phyloP scores from a whole-genome alignment of 2,329 filamentous ascomycete species.

The Microdochium bolleyi region DNA sequence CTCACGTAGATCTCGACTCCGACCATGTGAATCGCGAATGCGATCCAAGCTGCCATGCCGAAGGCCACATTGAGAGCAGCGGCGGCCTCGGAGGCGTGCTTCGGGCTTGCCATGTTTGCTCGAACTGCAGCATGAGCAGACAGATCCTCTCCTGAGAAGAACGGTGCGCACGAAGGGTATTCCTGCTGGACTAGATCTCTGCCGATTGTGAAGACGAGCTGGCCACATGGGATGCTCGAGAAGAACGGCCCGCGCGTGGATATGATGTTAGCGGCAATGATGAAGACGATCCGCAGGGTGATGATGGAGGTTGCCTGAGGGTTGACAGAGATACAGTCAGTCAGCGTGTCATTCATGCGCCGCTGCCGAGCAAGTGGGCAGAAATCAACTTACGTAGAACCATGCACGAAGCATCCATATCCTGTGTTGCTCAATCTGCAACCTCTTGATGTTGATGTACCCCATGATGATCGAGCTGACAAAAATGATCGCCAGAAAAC shows the following conservation, averaged over 20 bases:
- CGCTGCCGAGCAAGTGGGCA: not conserved
- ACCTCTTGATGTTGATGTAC: slow-evolving; percentile 46
- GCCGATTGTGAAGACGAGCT: slow-evolving; percentile 28
- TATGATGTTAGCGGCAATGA: slow-evolving; percentile 31
- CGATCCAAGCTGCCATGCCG: slow-evolving; percentile 44
- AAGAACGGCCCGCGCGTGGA: slow-evolving; percentile 14
- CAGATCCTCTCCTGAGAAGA: slow-evolving; percentile 20
- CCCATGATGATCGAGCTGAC: slow-evolving; percentile 34
- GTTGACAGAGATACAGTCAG: not conserved
- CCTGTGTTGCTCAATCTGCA: slow-evolving; percentile 56
- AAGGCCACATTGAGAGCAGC: slow-evolving; percentile 41
- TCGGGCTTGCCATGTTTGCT: slow-evolving; percentile 17
- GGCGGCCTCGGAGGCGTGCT: slow-evolving; percentile 18
- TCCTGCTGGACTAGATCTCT: not conserved
- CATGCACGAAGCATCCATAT: slow-evolving; percentile 55
- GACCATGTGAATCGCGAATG: slow-evolving; percentile 40
- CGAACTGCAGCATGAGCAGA: slow-evolving; percentile 16
- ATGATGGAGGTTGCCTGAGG: slow-evolving; percentile 30
- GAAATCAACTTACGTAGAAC: slow-evolving; percentile 29
- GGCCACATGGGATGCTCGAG: slow-evolving; percentile 31
- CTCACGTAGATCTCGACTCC: slow-evolving; percentile 39
- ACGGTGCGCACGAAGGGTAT: slow-evolving; percentile 37
- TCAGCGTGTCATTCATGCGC: not conserved
- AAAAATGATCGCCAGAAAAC: slow-evolving; percentile 35
- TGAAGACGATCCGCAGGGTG: slow-evolving; percentile 39